phyloP scores from a whole-genome alignment of 352 stramenopile species.

The Albugo candida region DNA sequence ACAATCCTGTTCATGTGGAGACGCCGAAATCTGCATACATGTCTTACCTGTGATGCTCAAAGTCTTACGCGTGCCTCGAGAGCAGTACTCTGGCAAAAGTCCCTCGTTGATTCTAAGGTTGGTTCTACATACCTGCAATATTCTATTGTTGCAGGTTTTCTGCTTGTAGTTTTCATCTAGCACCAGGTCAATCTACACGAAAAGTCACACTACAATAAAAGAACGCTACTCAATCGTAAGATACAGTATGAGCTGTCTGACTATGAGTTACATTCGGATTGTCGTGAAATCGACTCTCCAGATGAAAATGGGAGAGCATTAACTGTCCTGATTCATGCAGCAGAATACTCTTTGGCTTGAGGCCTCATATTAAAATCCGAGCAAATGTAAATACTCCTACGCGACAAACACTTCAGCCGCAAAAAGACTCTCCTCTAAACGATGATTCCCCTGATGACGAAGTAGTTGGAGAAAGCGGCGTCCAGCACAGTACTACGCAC shows the following conservation, averaged over 20 bases:
- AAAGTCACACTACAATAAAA: neutral
- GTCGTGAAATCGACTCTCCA: conserved; percentile 14
- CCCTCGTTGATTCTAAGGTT: conserved; percentile 64
- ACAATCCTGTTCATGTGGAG: conserved; percentile 53
- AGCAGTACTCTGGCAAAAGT: conserved; percentile 70
- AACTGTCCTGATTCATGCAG: conserved; percentile 34
- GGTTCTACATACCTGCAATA: neutral
- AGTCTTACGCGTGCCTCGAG: conserved; percentile 41
- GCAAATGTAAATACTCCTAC: conserved; percentile 44
- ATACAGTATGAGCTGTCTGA: neutral
- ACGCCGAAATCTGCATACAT: conserved; percentile 59
- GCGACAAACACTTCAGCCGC: conserved; percentile 37
- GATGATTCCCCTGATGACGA: conserved; percentile 17
- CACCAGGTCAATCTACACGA: too few species aligned
- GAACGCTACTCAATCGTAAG: neutral
- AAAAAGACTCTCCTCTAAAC: conserved; percentile 29
- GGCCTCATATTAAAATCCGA: conserved; percentile 51
- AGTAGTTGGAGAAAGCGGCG: conserved; percentile 37
- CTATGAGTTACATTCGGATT: neutral
- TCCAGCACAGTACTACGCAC: conserved; percentile 24
- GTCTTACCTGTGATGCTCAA: conserved; percentile 79
- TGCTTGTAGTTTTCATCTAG: too few species aligned
- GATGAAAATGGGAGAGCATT: conserved; percentile 38
- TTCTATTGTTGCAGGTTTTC: too few species aligned
- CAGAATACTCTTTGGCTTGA: conserved; percentile 65